Evolutionary conservation across 2,329 filamentous ascomycete species (phyloP), one percentile per base, ranked within the genome.

Genomic region (Diaporthe vexans): DNA sequence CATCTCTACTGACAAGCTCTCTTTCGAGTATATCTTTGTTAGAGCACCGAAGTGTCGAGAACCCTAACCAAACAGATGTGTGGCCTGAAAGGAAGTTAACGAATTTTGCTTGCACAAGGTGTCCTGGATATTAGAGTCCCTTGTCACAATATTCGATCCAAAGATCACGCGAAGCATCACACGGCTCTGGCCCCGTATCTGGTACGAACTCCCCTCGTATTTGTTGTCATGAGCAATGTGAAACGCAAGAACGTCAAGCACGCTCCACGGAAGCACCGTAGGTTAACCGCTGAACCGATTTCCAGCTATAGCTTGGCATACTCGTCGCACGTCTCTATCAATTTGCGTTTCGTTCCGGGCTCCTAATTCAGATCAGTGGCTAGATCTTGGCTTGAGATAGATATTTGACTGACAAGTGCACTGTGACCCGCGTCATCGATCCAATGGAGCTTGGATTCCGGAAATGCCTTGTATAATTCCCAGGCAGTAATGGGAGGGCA

Each of bases 401-500:
- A 9, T 26, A 1, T 4, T 40, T 7, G 3, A 68, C 63, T 54
- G 5, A 68, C 63, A n/a, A 68, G 6, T 21, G n/a, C 63, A 68
- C 48, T 68, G 19, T 68, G 63, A 2, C 63, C 48, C 40, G 63
- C 63, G 26, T 68, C 63, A 46, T 40, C 48, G 19, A 68, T 54
- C 63, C 63, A 68, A 29, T 68, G 63, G 19, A 68, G 63, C 8
- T 40, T 71, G 43, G 68, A 71, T 46, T 61, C 68, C 15, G 68
- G 52, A 21, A 57, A 71, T 1, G 35, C 52, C 43, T 48, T 46
- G 68, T 46, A 4, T 15, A 71, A 11, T 57, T 71, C 52, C 68
- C 68, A 71, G 10, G 68, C 68, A 5, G 68, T 71, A 21, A 46
- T 35, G 13, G 68, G 56, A 17, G 68, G 68, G 13, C 68, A 68